Evolutionary conservation across 2,329 filamentous ascomycete genomes (phyloP).

Genomic region (Stagonosporopsis rhizophila): DNA sequence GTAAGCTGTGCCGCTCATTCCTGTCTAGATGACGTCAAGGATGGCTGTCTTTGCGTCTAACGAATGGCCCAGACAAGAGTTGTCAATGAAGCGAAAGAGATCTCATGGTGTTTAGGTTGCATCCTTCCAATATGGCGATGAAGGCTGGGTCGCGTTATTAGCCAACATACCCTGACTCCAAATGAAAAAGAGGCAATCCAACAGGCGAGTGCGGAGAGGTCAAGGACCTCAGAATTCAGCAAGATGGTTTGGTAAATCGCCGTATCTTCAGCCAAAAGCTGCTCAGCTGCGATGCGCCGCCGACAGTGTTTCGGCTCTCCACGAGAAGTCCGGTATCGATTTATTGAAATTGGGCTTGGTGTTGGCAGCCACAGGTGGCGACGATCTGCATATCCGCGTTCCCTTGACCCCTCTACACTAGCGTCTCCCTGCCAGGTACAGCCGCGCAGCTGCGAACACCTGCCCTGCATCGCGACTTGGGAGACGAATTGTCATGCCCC

Average conservation of each 20-base stretch:
- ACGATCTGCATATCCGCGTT: not conserved
- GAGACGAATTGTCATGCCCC: not conserved
- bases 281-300: not conserved
- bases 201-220: not conserved
- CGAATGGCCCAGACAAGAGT: not conserved
- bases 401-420: constrained; percentile 4
- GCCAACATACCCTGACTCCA: not conserved
- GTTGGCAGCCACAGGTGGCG: constrained; percentile 7
- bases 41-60: not conserved
- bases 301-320: constrained; percentile 15
- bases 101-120: not conserved
- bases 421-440: constrained; percentile 6
- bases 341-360: constrained; percentile 6
- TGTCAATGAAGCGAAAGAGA: not conserved
- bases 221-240: not conserved
- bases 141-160: not conserved
- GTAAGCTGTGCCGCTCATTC: not conserved
- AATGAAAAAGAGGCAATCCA: not conserved
- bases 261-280: not conserved
- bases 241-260: not conserved
- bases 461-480: not conserved
- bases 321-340: constrained; percentile 9
- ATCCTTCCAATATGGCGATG: no score
- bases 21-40: not conserved
- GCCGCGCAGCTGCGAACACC: not conserved